Evolutionary conservation across 2,329 filamentous ascomycete species (phyloP).

Genomic region (Ascochyta rabiei): DNA sequence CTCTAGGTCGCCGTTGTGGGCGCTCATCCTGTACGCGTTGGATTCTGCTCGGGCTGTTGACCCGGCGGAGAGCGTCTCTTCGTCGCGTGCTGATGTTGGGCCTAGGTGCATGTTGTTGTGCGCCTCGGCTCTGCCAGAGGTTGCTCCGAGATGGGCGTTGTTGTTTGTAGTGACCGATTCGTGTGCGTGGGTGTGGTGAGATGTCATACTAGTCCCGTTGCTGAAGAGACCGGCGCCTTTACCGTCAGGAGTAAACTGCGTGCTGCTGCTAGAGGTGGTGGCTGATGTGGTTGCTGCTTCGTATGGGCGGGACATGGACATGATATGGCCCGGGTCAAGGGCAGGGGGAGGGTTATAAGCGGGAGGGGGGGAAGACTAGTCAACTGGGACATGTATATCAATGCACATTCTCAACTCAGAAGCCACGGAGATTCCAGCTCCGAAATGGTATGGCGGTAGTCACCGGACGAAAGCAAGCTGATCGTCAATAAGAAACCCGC

Average conservation of each 20-base stretch:
- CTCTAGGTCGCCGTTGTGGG: constrained; percentile 41
- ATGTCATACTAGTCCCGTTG: constrained; percentile 24
- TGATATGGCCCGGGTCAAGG: constrained; percentile 7
- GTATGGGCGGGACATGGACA: constrained; percentile 16
- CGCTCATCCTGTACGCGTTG: constrained; percentile 25
- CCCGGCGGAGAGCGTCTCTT: constrained; percentile 32
- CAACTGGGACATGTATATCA: constrained; percentile 17
- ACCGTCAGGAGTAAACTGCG: not conserved
- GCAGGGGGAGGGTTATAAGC: constrained; percentile 21
- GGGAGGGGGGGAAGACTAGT: constrained; percentile 7
- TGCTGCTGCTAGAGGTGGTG: constrained; percentile 7
- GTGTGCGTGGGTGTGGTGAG: constrained; percentile 11
- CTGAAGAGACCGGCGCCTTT: constrained; percentile 16
- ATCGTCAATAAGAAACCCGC: constrained; percentile 19
- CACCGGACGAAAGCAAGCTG: constrained; percentile 32
- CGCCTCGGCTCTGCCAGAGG: constrained; percentile 14
- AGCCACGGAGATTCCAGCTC: constrained; percentile 17
- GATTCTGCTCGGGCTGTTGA: constrained; percentile 32
- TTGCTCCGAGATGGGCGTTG: constrained; percentile 21
- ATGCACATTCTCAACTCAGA: constrained; percentile 19
- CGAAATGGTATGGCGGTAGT: constrained; percentile 23
- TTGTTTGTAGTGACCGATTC: constrained; percentile 17
- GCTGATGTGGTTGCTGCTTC: constrained; percentile 12
- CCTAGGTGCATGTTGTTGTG: constrained; percentile 30
- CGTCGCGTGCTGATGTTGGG: constrained; percentile 28